These are phyloP conservation scores for Arthrobotrys musiformis DNA, from an alignment of 2,329 filamentous ascomycete genomes.

Conservation along the genomic window DNA sequence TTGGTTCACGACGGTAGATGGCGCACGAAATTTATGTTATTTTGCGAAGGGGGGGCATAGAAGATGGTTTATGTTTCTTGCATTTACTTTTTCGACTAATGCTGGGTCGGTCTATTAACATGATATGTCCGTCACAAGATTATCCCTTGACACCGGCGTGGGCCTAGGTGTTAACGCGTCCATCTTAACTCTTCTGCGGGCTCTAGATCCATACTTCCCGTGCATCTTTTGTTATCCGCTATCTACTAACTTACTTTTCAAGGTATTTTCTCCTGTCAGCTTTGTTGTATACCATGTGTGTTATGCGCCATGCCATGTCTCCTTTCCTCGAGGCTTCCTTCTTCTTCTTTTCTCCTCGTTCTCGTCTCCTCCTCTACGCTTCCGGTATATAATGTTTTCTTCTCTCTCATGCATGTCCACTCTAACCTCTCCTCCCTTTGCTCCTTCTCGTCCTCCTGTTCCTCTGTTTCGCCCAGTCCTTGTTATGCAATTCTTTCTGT, in stretches of 20 bases:
- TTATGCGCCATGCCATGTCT: conserved; percentile 44
- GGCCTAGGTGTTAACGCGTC: conserved; percentile 13
- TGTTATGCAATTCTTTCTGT: not conserved
- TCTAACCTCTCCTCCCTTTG: conserved; percentile 8
- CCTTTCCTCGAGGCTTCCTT: not conserved
- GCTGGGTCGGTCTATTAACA: conserved; percentile 28
- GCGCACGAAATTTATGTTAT: conserved; percentile 32
- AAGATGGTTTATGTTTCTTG: conserved; percentile 31
- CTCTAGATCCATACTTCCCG: conserved; percentile 10
- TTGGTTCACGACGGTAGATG: conserved; percentile 36
- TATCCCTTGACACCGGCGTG: conserved; percentile 24
- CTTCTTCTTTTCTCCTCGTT: conserved; percentile 7
- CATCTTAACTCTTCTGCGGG: not conserved
- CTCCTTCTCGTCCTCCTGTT: not conserved
- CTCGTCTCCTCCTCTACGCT: conserved; percentile 9
- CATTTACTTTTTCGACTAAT: conserved; percentile 29
- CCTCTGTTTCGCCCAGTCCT: conserved; percentile 14
- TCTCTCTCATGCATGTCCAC: conserved; percentile 22
- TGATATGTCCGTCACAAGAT: conserved; percentile 13
- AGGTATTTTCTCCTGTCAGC: conserved; percentile 25
- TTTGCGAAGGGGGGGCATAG: conserved; percentile 4
- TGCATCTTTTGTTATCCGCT: conserved; percentile 14
- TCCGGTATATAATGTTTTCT: conserved; percentile 41
- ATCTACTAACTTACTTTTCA: not conserved
- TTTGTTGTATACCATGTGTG: conserved; percentile 51